A percentile compares a stretch with the other conserved stretches of the same genome.
Conservation (phyloP, 23 red algal genomes). For the Gracilaria vermiculophylla region DNA sequence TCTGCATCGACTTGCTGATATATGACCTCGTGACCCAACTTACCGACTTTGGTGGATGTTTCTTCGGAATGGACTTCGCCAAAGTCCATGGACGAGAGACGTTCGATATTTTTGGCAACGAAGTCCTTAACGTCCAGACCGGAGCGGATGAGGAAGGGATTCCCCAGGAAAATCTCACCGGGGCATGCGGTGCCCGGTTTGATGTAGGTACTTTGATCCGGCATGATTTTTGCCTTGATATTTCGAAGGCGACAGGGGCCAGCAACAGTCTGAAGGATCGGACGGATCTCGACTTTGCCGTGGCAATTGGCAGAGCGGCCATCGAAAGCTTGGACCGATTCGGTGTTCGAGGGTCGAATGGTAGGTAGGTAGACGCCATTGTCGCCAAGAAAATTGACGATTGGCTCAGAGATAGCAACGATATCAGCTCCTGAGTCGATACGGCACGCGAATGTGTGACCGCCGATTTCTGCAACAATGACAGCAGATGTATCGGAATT, state of each 20-base stretch:
- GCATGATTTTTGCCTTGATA: conserved; percentile 31
- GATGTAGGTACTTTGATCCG: neutral
- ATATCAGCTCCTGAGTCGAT: conserved; percentile 45
- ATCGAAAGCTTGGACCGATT: conserved; percentile 19
- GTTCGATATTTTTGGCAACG: too few species aligned
- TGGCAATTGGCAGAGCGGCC: neutral
- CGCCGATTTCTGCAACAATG: conserved; percentile 27
- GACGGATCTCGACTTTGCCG: neutral
- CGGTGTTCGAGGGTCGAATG: neutral
- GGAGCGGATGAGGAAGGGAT: too few species aligned
- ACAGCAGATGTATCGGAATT: too few species aligned
- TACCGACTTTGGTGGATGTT: conserved; percentile 1
- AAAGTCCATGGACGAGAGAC: neutral
- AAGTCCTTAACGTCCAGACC: too few species aligned
- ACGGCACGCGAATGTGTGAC: conserved; percentile 31
- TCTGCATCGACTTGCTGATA: conserved; percentile 2
- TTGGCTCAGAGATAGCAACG: conserved; percentile 9
- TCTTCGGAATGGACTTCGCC: conserved; percentile 7
- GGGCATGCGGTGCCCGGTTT: too few species aligned
- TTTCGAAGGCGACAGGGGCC: conserved; percentile 53
- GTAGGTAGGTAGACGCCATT: neutral
- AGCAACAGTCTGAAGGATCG: conserved; percentile 19
- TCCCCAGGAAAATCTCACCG: too few species aligned
- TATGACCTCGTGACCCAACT: neutral
- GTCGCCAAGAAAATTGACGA: conserved; percentile 17